These are phyloP conservation scores for Vitis rotundifolia DNA, from an alignment of 164 flowering plant species.

Conservation along the genomic window DNA sequence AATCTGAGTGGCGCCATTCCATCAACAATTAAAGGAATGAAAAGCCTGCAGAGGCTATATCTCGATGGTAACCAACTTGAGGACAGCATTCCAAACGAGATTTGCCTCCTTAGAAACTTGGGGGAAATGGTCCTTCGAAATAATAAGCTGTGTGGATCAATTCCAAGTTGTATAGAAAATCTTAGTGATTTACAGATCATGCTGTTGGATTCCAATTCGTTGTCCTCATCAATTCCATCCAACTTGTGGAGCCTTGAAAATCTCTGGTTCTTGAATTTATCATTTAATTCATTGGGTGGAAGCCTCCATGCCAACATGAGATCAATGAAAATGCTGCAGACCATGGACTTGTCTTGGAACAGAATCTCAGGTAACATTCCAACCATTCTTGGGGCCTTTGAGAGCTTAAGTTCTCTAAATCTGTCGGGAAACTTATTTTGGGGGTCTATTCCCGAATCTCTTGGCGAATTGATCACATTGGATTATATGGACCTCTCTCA, in stretches of 20 bases:
- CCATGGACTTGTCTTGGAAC: constrained; percentile 16
- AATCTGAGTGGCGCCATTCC: background rate
- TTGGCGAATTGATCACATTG: too few relatives aligned
- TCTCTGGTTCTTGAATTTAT: constrained; percentile 14
- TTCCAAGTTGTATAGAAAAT: constrained; percentile 17
- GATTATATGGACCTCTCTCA: too few relatives aligned
- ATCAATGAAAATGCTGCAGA: constrained; percentile 2
- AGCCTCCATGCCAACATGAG: constrained; percentile 9
- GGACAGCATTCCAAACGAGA: constrained; percentile 14
- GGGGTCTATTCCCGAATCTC: too few relatives aligned
- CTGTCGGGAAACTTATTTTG: background rate
- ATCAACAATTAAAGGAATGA: background rate
- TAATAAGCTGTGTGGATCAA: constrained; percentile 21
- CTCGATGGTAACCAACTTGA: constrained; percentile 14
- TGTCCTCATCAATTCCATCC: constrained; percentile 11
- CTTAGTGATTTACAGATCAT: constrained; percentile 11
- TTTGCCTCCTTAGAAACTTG: constrained; percentile 2
- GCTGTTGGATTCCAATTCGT: constrained; percentile 8
- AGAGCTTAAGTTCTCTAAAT: background rate
- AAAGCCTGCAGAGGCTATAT: constrained; percentile 10
- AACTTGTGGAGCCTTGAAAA: constrained; percentile 13
- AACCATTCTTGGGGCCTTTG: background rate
- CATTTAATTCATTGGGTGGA: constrained; percentile 15
- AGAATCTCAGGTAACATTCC: constrained; percentile 7
- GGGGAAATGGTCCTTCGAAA: background rate